Evolutionary conservation across 371 early-diverging fungal genomes (phyloP).

Genomic region (Cokeromyces recurvatus): DNA sequence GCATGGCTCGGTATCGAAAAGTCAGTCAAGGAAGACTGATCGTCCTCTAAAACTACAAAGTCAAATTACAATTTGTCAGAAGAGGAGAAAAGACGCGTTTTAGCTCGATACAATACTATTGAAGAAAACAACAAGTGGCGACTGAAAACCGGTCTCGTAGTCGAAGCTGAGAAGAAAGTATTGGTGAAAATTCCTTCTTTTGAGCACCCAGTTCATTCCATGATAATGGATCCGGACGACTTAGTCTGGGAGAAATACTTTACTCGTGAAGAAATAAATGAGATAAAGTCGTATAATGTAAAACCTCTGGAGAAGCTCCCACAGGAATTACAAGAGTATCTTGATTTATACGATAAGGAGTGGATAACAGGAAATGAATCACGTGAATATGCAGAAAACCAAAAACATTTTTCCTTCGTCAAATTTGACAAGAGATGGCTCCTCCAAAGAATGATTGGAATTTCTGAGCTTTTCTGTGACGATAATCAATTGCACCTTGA

Average conservation of each 20-base stretch:
- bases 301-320: background rate
- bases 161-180: conserved; percentile 2
- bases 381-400: conserved; percentile 1
- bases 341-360: background rate
- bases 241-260: conserved; percentile 5
- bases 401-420: background rate
- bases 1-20: no score
- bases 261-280: background rate
- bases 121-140: no score
- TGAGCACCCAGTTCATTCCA: conserved; percentile 8
- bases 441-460: background rate
- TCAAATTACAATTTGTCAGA: no score
- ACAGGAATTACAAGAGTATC: background rate
- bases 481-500: background rate
- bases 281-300: background rate
- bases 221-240: conserved; percentile 4
- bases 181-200: background rate
- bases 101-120: no score
- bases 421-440: background rate
- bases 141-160: no score
- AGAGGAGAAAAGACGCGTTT: no score
- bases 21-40: no score
- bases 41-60: no score
- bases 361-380: conserved; percentile 1
- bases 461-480: no score